A percentile compares a stretch with the other conserved stretches of the same genome.
phyloP scores from a whole-genome alignment of 1,284 basidiomycete species.

The Irpex sp. region DNA sequence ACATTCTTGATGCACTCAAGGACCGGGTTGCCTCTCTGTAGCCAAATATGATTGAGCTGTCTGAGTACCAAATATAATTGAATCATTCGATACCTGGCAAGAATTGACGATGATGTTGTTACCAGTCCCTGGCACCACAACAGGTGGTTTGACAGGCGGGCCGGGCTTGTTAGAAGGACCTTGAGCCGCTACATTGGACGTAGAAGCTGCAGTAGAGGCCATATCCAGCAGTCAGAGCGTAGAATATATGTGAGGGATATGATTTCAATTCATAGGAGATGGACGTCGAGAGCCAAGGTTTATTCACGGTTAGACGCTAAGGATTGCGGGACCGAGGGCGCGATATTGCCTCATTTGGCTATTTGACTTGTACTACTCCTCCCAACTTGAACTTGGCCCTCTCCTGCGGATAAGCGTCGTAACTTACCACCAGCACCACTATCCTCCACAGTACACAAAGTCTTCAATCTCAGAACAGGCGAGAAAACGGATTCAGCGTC shows the following conservation, averaged over 20 bases:
- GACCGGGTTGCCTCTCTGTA: conserved; percentile 82
- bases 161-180: background rate
- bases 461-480: no score
- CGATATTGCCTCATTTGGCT: background rate
- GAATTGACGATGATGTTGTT: conserved; percentile 75
- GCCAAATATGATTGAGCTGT: background rate
- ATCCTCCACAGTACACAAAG: no score
- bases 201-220: no score
- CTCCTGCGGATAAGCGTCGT: no score
- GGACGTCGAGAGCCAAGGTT: background rate
- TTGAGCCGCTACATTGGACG: background rate
- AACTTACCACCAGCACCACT: no score
- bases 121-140: conserved; percentile 61
- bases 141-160: conserved; percentile 41
- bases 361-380: background rate
- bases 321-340: background rate
- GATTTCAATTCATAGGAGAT: background rate
- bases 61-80: background rate
- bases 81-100: conserved; percentile 39
- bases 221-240: no score
- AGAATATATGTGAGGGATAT: no score
- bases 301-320: background rate
- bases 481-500: no score
- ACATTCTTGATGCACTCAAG: conserved; percentile 83
- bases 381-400: no score